These are phyloP conservation scores for Rhizomucor miehei DNA, from an alignment of 371 early-diverging fungal species.

Conservation along the genomic window DNA sequence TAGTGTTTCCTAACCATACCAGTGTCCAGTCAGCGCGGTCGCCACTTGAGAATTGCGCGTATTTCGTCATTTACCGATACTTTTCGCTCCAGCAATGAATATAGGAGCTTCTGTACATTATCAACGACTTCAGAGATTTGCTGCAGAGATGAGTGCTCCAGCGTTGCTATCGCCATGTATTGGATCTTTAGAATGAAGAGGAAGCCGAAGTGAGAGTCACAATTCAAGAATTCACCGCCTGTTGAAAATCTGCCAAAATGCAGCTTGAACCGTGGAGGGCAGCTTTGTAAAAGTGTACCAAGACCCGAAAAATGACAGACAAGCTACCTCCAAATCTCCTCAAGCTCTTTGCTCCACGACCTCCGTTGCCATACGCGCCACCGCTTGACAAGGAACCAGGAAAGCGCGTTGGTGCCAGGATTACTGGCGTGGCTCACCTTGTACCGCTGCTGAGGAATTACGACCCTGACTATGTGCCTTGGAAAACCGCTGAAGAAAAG, in stretches of 20 bases:
- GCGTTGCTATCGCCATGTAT: too few relatives aligned
- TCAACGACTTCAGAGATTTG: not conserved
- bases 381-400: constrained; percentile 78
- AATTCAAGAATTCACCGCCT: too few relatives aligned
- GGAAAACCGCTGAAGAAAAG: constrained; percentile 66
- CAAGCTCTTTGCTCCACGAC: constrained; percentile 91
- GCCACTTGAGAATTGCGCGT: too few relatives aligned
- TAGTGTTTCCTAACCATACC: constrained; percentile 15
- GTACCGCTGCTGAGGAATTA: constrained; percentile 59
- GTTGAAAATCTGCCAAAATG: too few relatives aligned
- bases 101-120: not conserved
- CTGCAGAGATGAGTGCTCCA: not conserved
- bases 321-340: constrained; percentile 83
- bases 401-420: constrained; percentile 55
- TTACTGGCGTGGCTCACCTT: constrained; percentile 68
- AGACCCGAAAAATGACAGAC: constrained; percentile 68
- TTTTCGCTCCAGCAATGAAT: not conserved
- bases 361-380: constrained; percentile 68
- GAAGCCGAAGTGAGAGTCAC: too few relatives aligned
- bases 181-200: too few relatives aligned
- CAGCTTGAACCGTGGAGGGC: too few relatives aligned
- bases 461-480: constrained; percentile 76
- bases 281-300: too few relatives aligned
- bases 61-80: not conserved
- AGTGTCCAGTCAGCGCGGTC: not conserved